Evolutionary conservation across 2,329 filamentous ascomycete genomes (phyloP).

Genomic region (Sporothrix pseudoabietina): DNA sequence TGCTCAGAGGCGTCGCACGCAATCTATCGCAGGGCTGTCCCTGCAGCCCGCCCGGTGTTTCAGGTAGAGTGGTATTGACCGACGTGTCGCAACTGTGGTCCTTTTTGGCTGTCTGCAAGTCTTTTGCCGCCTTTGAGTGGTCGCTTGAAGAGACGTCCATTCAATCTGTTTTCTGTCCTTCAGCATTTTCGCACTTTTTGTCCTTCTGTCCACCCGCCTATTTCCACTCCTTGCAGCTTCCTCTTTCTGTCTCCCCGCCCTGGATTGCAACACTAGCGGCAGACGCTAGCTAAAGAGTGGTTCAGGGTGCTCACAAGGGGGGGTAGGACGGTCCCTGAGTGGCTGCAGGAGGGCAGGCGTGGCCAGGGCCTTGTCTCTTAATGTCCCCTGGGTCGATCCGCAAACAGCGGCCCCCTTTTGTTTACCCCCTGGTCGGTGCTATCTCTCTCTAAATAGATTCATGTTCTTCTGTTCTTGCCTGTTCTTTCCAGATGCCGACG

Average conservation of each 20-base stretch:
- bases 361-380: background rate
- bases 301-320: slow-evolving; percentile 16
- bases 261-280: slow-evolving; percentile 25
- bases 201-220: background rate
- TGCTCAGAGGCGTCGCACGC: slow-evolving; percentile 1
- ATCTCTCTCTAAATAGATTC: background rate
- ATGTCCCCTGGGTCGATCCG: slow-evolving; percentile 19
- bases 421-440: background rate
- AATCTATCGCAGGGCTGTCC: slow-evolving; percentile 14
- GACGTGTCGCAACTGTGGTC: slow-evolving; percentile 11
- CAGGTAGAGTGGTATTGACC: slow-evolving; percentile 28
- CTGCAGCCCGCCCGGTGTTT: slow-evolving; percentile 24
- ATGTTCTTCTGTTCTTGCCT: background rate
- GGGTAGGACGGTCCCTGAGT: background rate
- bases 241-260: slow-evolving; percentile 19
- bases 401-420: slow-evolving; percentile 14
- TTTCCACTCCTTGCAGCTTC: slow-evolving; percentile 1
- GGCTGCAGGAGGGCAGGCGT: background rate
- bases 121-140: background rate
- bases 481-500: slow-evolving; percentile 8
- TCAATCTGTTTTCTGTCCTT: background rate
- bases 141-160: background rate
- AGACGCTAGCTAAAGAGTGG: slow-evolving; percentile 14
- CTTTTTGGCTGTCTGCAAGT: background rate
- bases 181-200: too few relatives aligned